Evolutionary conservation across 208 protist species (phyloP), one percentile per base, ranked within the genome.

Genomic region (Herpetomonas muscarum): DNA sequence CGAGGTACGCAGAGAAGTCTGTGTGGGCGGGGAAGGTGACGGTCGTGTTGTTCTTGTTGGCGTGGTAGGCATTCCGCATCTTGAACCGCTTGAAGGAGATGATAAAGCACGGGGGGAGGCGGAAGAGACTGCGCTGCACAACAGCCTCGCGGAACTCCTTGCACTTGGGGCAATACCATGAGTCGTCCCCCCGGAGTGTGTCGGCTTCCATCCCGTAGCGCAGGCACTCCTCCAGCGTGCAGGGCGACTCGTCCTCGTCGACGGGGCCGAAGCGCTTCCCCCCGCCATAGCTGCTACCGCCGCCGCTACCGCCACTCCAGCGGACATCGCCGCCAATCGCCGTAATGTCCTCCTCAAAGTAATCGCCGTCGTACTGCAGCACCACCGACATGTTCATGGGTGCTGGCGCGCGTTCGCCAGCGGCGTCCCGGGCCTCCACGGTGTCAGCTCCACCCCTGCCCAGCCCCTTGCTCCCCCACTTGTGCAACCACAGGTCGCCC

Each of bases 41-140:
- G 17, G 56, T 42, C 1, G 84, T 79, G 58, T 76, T 79, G 61
- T 87, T 90, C 67, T 94, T 94, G 44, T 78, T 64, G 10, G 70
- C 67, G 24, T 64, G 72, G 49, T 81, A 74, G 4, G 61, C 63
- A 56, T 85, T 61, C 1, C 41, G 30, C 63, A 82, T 71, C 51
- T 85, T 85, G 55, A 94, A 94, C 24, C 84, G 79, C 49, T 90
- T 87, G 41, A 94, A 75, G 24, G 70, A 83, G 32, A 94, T 74
- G 41, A 92, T 70, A 32, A 94, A 72, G 58, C 76, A 87, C 10
- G 70, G 79, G 10, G 87, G 85, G 9, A 92, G 67, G 15, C 75
- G 75, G 50, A 90, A 94, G 21, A 90, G 57, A 2, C 67, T 78
- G 9, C 79, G 65, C 34, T 81, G 64, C 60, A 86, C 65, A 4